Base-by-base conservation (phyloP, 371 early-diverging fungal species). In the Lichtheimia corymbifera region DNA sequence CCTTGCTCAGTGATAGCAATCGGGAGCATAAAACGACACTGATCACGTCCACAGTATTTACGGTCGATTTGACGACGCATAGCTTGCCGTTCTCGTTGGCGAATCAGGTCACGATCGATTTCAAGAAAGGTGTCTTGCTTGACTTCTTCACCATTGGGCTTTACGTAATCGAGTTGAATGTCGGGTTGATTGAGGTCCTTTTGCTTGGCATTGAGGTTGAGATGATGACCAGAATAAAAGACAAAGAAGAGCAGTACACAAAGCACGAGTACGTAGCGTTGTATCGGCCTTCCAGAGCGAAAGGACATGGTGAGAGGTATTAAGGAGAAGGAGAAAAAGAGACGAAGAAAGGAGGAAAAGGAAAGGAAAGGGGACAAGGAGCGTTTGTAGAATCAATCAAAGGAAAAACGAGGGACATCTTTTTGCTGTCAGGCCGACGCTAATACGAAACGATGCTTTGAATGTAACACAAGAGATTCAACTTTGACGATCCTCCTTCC, bases 1-100 rank as follows among this genome's bases (percentile, higher is more conserved):
- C 78, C 78, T 77, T 77, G 78, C 44, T 77, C 78, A 14, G 72
- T 67, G 44, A 74, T 74, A 20, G 65, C 60, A 27, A 71, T 65
- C 28, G 75, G 72, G 15, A 71, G 49, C 24, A 74, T 50, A 59
- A 74, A 74, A 6, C 65, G 66, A 50, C 75, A 74, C 15, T 28
- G 55, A 18, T 64, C 71, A n/a, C 53, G 55, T 4, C 70, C 67
- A 55, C 75, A 74, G 40, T 67, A 77, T 20, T 65, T 68, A 43
- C 54, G 65, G 57, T 80, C 74, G 11, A 80, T 73, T 17, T 53
- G 54, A 54, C 41, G 60, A 47, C 63, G 51, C 27, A 42, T 43
- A 7, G 25, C 47, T 58, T 61, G 47, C 0, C 42, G 40, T 35
- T 57, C 58, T 25, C 54, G 35, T 28, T 61, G 40, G 9, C 55